A percentile compares a stretch with the other conserved stretches of the same genome.
phyloP scores from a whole-genome alignment of 2,329 filamentous ascomycete genomes.

The Massarina eburnea region DNA sequence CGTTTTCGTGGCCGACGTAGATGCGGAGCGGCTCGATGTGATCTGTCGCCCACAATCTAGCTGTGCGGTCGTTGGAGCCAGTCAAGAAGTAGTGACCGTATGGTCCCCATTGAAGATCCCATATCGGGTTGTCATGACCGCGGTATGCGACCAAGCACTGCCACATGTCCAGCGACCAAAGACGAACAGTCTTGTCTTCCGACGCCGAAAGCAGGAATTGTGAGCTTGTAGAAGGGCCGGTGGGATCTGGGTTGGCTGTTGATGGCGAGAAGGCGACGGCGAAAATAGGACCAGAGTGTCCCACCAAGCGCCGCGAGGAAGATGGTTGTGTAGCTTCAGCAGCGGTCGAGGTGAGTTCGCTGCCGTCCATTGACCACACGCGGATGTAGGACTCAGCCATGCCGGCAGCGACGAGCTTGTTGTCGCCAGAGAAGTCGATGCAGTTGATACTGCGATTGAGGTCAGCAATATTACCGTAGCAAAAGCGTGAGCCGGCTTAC shows the following conservation, averaged over 20 bases:
- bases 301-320: constrained; percentile 77
- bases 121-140: constrained; percentile 86
- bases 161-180: constrained; percentile 93
- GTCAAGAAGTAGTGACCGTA: constrained; percentile 95
- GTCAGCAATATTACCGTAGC: constrained; percentile 18
- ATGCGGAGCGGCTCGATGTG: constrained; percentile 86
- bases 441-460: constrained; percentile 69
- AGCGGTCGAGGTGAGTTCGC: constrained; percentile 67
- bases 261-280: constrained; percentile 85
- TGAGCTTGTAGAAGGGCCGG: constrained; percentile 59
- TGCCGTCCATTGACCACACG: constrained; percentile 88
- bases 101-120: constrained; percentile 85
- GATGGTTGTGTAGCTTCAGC: constrained; percentile 60
- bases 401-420: constrained; percentile 81
- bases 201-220: constrained; percentile 85
- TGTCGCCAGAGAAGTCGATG: constrained; percentile 92
- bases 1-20: constrained; percentile 88
- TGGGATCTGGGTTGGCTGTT: constrained; percentile 50
- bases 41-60: constrained; percentile 89
- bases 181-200: constrained; percentile 80
- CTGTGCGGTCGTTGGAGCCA: constrained; percentile 84
- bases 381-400: constrained; percentile 95
- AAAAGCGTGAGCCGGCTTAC: constrained; percentile 53
- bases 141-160: constrained; percentile 93
- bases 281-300: constrained; percentile 88